Evolutionary conservation across 2,329 filamentous ascomycete species (phyloP), one percentile per base, ranked within the genome.

Genomic region (Calcarisporium arbuscula): DNA sequence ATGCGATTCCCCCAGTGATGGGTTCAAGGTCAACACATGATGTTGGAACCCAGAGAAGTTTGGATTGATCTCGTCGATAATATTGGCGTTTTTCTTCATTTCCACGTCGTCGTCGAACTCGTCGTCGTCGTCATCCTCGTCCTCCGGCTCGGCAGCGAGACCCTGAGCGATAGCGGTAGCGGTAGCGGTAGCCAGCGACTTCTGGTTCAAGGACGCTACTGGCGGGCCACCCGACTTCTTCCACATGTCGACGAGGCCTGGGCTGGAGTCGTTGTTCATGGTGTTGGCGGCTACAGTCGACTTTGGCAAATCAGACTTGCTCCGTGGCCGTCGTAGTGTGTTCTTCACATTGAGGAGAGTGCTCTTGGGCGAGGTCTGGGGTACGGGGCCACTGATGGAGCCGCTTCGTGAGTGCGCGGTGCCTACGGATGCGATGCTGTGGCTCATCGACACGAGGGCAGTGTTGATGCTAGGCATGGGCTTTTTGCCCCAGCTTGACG

Each of bases 31-130:
- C 29, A 78, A 62, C 14, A 90, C 74, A 50, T 94, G 83, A 17
- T 76, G 69, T 45, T 77, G 79, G 60, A 95, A 95, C 0, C 88
- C 88, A 40, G 80, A 74, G 17, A 80, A 62, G 14, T 77, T 88
- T 2, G 88, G 84, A 8, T 78, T 71, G 40, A 90, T 82, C 8
- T 73, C 69, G 45, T 85, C 77, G 20, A 78, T 75, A 11, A 77
- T 62, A 40, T 80, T 74, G 23, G 80, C 68, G 30, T 82, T 77
- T 52, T 76, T 72, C 30, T 71, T 75, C 42, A 81, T 59, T 6
- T 79, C 76, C 19, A 67, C 65, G 23, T 82, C 80, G 23, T 81
- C 75, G 21, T 58, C 53, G 5, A 53, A 43, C 4, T 71, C 70
- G 10, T 73, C 69, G 2, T 80, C 77, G 2, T 80, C 74, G 4